These are phyloP conservation scores for Trichoderma sp. DNA, from an alignment of 2,329 filamentous ascomycete genomes.

Conservation along the genomic window DNA sequence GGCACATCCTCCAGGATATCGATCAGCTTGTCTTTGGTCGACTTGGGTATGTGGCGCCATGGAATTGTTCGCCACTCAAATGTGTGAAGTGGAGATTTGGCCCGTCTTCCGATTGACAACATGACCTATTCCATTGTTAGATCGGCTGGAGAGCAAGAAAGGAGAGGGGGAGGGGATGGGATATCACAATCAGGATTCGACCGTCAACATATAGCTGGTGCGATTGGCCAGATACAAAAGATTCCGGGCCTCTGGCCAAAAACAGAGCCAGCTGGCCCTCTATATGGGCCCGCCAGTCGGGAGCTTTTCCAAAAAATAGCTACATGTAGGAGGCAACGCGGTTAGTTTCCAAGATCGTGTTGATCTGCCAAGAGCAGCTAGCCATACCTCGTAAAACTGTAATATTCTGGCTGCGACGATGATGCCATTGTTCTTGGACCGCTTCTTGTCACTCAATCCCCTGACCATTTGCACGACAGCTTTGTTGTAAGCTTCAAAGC, in stretches of 20 bases:
- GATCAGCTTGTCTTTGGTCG: constrained; percentile 38
- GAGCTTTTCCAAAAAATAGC: constrained; percentile 26
- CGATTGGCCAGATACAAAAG: constrained; percentile 28
- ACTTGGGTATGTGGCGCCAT: constrained; percentile 38
- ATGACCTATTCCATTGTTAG: constrained; percentile 26
- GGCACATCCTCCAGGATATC: constrained; percentile 41
- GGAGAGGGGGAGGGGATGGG: too few relatives aligned
- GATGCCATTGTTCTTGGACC: constrained; percentile 30
- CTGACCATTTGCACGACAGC: constrained; percentile 31
- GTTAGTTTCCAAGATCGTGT: not conserved
- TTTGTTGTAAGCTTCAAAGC: constrained; percentile 33
- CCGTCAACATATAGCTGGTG: constrained; percentile 34
- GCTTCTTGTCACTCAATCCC: constrained; percentile 23
- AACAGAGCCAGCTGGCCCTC: constrained; percentile 32
- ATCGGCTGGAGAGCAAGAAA: too few relatives aligned
- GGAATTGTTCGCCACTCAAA: constrained; percentile 42
- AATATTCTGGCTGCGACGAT: constrained; percentile 30
- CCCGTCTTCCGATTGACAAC: constrained; percentile 29
- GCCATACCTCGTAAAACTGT: constrained; percentile 34
- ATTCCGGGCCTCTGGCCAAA: constrained; percentile 28
- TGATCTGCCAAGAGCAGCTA: not conserved
- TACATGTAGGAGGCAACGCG: not conserved
- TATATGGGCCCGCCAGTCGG: constrained; percentile 30
- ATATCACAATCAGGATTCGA: constrained; percentile 34
- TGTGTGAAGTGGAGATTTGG: constrained; percentile 36